Base-by-base conservation (phyloP, 345 rosid species). In the Citrus australasica region DNA sequence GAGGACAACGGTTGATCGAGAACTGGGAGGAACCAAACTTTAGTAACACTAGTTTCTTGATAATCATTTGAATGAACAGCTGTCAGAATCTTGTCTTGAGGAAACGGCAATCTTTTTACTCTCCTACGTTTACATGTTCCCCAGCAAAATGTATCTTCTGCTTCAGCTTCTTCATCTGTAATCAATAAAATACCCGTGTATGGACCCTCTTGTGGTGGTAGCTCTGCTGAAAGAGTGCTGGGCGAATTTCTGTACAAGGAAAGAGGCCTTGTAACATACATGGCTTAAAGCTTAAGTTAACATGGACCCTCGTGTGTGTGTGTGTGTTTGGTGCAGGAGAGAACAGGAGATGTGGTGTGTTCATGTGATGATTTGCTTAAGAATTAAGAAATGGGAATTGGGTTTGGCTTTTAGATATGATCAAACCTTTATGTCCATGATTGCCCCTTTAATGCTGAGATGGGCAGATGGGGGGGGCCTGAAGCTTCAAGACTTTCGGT, bases 161-260 rank as follows among this genome's bases (percentile, higher is more conserved):
- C 89, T 66, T 87, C 90, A n/a, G 91, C 90, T 80, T 83, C 91
- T 86, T 87, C 92, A 77, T 90, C 94, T 28, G 89, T 88, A 13
- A 90, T 86, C 35, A 91, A 95, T 10, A 91, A 73, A 79, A 76
- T 85, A 4, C 94, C 97, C 14, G 94, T 85, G 71, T 82, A 84
- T 2, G 98, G 90, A 70, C 88, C 97, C 21, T 89, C 91, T 16
- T 89, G 89, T 59, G 95, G 89, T 19, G 89, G 89, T 66, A 94
- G 89, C 11, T 85, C 92, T 67, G 61, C 85, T 2, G 84, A 79
- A 16, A 92, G 83, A 19, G 86, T 79, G 55, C 79, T 84, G 21
- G 87, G 82, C 46, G 79, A 82, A 4, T 84, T 87, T 56, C 90
- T 76, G 82, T 68, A 89, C 81, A 85, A 51, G 17, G 93, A 91